A percentile compares a stretch with the other conserved stretches of the same genome.
phyloP scores from a whole-genome alignment of 306 rosid species.

The Citrullus colocynthis region DNA sequence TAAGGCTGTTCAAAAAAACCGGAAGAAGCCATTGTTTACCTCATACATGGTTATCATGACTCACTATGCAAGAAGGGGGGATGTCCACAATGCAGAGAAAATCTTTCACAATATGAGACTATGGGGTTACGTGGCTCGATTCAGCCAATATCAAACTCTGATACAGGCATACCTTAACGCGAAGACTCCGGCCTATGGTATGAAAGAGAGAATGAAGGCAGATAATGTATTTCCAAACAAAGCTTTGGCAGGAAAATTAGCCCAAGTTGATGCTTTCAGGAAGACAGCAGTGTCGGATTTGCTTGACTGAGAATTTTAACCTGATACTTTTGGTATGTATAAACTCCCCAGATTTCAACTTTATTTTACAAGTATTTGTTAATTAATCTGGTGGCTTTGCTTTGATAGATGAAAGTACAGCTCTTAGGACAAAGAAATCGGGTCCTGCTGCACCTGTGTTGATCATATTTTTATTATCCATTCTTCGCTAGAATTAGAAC shows the following conservation, averaged over 20 bases:
- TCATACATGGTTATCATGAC: constrained; percentile 40
- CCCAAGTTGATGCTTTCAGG: constrained; percentile 52
- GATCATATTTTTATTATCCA: neutral
- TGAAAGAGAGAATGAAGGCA: constrained; percentile 63
- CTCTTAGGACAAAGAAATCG: neutral
- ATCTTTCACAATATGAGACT: constrained; percentile 46
- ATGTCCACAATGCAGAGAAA: constrained; percentile 69
- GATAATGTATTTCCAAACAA: constrained; percentile 45
- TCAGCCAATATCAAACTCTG: constrained; percentile 39
- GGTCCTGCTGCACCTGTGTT: neutral
- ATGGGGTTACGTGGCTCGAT: constrained; percentile 30
- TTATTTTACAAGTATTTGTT: neutral
- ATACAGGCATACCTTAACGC: constrained; percentile 57
- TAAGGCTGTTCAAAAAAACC: constrained; percentile 41
- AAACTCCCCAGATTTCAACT: neutral
- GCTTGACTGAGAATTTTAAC: constrained; percentile 41
- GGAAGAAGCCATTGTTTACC: constrained; percentile 33
- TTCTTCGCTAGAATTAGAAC: neutral
- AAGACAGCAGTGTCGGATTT: constrained; percentile 48
- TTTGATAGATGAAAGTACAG: neutral
- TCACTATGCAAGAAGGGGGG: constrained; percentile 62
- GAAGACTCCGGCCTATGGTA: constrained; percentile 64
- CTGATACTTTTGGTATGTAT: neutral
- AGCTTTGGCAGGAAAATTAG: constrained; percentile 19
- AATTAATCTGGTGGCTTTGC: neutral